Conservation (phyloP, 2,329 filamentous ascomycete genomes). For the Samsoniella hepiali region DNA sequence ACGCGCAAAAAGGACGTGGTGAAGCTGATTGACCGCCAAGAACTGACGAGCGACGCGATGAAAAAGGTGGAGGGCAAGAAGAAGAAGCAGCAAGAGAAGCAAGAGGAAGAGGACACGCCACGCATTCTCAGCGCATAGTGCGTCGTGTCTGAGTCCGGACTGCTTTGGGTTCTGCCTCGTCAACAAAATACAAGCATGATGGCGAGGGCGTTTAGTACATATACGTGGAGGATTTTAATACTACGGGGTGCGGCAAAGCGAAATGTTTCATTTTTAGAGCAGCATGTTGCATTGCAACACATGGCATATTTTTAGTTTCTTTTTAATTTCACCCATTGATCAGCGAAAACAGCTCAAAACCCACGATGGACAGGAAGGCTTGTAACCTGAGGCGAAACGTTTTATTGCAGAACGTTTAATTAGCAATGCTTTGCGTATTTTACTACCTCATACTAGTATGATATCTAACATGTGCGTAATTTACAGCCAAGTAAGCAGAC, state of each 20-base stretch:
- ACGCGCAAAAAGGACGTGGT: slow-evolving; percentile 85
- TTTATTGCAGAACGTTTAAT: too few species aligned
- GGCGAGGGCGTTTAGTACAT: neutral
- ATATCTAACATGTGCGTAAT: too few species aligned
- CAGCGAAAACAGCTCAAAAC: too few species aligned
- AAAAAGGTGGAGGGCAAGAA: slow-evolving; percentile 47
- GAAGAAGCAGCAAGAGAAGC: slow-evolving; percentile 30
- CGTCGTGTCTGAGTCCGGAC: neutral
- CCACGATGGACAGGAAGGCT: too few species aligned
- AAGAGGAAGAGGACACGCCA: slow-evolving; percentile 14
- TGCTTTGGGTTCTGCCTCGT: neutral
- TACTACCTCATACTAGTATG: too few species aligned
- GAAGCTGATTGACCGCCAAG: slow-evolving; percentile 71
- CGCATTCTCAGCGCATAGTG: neutral
- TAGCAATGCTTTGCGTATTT: too few species aligned
- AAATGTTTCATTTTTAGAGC: neutral
- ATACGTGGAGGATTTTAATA: neutral
- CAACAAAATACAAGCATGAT: neutral
- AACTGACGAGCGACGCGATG: slow-evolving; percentile 62
- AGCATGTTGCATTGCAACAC: neutral
- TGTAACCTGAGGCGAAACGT: too few species aligned
- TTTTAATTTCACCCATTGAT: neutral
- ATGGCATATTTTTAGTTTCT: neutral
- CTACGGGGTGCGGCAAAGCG: neutral
- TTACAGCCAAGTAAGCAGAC: neutral